phyloP scores from a whole-genome alignment of 768 basidiomycete species.

The Clitopilus passeckerianus region DNA sequence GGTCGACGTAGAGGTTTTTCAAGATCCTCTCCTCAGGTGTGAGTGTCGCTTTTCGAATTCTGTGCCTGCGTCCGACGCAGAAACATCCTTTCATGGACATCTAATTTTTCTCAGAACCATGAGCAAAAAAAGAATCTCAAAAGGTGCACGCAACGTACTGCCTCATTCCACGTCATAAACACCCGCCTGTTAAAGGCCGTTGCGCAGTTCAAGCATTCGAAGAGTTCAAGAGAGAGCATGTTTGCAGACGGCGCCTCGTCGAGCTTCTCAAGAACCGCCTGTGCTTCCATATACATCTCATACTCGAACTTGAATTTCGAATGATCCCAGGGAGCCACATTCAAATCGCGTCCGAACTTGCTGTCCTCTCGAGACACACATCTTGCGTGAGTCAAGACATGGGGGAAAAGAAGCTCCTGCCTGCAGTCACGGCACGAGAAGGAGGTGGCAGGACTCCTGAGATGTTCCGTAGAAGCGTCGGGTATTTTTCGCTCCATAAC shows the following conservation, averaged over 20 bases:
- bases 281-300: background rate
- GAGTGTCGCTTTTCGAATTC: background rate
- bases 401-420: background rate
- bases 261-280: background rate
- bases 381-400: background rate
- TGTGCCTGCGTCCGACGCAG: background rate
- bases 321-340: background rate
- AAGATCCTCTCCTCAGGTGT: background rate
- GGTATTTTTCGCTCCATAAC: background rate
- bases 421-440: background rate
- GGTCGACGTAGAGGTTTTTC: background rate
- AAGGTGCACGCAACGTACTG: no score
- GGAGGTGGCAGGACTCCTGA: background rate
- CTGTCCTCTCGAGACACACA: background rate
- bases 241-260: background rate
- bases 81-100: background rate
- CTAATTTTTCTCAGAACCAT: no score
- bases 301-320: background rate
- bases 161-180: no score
- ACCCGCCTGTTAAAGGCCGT: background rate
- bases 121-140: no score
- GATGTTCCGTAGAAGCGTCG: background rate
- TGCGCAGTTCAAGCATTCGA: background rate
- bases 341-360: background rate
- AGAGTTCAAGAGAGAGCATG: background rate